phyloP scores from a whole-genome alignment of 768 basidiomycete species.

The Hysterangium stoloniferum region DNA sequence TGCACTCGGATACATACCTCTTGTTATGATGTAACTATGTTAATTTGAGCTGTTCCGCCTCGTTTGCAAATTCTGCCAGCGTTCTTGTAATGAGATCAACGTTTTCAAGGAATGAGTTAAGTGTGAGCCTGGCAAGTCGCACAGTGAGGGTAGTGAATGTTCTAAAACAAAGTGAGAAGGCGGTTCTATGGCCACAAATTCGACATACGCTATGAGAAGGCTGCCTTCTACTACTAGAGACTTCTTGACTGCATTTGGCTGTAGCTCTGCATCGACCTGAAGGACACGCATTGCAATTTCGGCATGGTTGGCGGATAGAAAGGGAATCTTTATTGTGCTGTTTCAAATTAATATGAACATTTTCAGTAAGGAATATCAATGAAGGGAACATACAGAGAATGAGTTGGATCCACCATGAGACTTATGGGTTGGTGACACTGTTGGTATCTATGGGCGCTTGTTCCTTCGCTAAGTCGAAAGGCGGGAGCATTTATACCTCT shows the following conservation, averaged over 20 bases:
- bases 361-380: too few relatives aligned
- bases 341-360: too few relatives aligned
- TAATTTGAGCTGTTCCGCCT: slow-evolving; percentile 34
- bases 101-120: slow-evolving; percentile 87
- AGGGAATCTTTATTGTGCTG: slow-evolving; percentile 71
- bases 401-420: too few relatives aligned
- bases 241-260: slow-evolving; percentile 72
- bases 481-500: too few relatives aligned
- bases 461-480: not conserved
- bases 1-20: slow-evolving; percentile 8
- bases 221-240: slow-evolving; percentile 59
- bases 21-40: slow-evolving; percentile 13
- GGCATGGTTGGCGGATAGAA: slow-evolving; percentile 67
- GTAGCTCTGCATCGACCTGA: slow-evolving; percentile 80
- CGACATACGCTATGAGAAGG: slow-evolving; percentile 66
- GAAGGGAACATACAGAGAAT: not conserved
- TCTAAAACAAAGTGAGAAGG: slow-evolving; percentile 29
- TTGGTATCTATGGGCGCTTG: not conserved
- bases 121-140: slow-evolving; percentile 73
- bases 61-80: slow-evolving; percentile 69
- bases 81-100: slow-evolving; percentile 80
- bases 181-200: not conserved
- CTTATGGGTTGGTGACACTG: not conserved
- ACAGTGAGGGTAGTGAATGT: slow-evolving; percentile 73
- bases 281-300: slow-evolving; percentile 75